Conservation (phyloP, 306 rosid genomes). For the Erythrophleum fordii region DNA sequence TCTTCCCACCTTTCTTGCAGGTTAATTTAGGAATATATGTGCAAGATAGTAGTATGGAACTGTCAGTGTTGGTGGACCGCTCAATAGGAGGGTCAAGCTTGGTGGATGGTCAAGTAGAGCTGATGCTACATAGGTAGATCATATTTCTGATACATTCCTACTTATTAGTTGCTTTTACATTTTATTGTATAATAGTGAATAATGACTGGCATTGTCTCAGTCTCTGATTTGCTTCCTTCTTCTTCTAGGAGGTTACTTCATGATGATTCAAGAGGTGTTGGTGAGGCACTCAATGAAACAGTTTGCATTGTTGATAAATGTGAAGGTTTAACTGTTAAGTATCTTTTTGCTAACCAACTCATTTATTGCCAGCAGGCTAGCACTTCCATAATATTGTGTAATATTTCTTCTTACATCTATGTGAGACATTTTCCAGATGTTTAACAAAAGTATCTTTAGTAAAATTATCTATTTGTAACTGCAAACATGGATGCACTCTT, state of each 20-base stretch:
- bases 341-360: conserved; percentile 24
- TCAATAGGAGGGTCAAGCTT: conserved; percentile 86
- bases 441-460: not conserved
- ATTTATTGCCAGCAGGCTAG: not conserved
- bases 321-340: conserved; percentile 82
- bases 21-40: conserved; percentile 72
- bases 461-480: not conserved
- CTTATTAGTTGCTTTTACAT: conserved; percentile 18
- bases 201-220: conserved; percentile 19
- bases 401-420: conserved; percentile 25
- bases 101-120: conserved; percentile 79
- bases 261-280: conserved; percentile 95
- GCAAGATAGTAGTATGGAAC: conserved; percentile 65
- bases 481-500: conserved; percentile 9
- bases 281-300: conserved; percentile 85
- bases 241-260: conserved; percentile 79
- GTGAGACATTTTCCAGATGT: conserved; percentile 19
- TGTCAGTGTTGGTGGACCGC: conserved; percentile 79
- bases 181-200: conserved; percentile 23
- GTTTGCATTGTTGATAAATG: conserved; percentile 68
- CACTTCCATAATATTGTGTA: conserved; percentile 29
- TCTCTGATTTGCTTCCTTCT: conserved; percentile 38
- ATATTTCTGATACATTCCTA: conserved; percentile 26
- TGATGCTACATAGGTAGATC: conserved; percentile 79
- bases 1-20: conserved; percentile 47